These are phyloP conservation scores for Orobanche coerulescens DNA, from an alignment of 257 asterid genomes.

Conservation along the genomic window DNA sequence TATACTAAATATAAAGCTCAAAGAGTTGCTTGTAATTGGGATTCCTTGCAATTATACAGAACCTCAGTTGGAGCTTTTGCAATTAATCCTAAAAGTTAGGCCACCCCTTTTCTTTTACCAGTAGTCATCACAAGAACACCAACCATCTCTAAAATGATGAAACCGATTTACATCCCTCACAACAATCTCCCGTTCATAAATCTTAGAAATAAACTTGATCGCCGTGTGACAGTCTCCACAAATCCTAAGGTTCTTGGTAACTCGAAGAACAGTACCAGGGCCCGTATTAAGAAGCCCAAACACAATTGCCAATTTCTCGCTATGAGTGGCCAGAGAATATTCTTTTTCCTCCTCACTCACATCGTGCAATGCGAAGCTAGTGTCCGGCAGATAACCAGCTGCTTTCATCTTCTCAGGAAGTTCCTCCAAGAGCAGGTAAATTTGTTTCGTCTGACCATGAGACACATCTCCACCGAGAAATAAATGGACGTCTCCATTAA, in stretches of 20 bases:
- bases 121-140: conserved; percentile 67
- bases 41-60: no score
- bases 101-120: conserved; percentile 37
- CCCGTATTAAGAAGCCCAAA: conserved; percentile 55
- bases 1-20: no score
- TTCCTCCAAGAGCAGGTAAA: conserved; percentile 43
- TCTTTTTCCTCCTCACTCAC: conserved; percentile 73
- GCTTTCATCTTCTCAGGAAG: conserved; percentile 53
- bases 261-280: conserved; percentile 43
- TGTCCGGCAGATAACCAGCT: conserved; percentile 56
- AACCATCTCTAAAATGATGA: conserved; percentile 64
- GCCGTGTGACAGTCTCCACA: conserved; percentile 78
- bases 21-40: no score
- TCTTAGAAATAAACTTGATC: conserved; percentile 48
- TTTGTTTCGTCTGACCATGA: conserved; percentile 41
- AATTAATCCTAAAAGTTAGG: no score
- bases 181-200: conserved; percentile 54
- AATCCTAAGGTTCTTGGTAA: conserved; percentile 71
- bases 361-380: conserved; percentile 58
- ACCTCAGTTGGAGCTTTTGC: no score
- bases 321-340: conserved; percentile 40
- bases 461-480: conserved; percentile 58
- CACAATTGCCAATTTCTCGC: conserved; percentile 65
- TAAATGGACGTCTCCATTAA: conserved; percentile 48
- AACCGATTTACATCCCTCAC: conserved; percentile 78